Conservation (phyloP, 352 stramenopile species). For the Phytophthora lateralis region DNA sequence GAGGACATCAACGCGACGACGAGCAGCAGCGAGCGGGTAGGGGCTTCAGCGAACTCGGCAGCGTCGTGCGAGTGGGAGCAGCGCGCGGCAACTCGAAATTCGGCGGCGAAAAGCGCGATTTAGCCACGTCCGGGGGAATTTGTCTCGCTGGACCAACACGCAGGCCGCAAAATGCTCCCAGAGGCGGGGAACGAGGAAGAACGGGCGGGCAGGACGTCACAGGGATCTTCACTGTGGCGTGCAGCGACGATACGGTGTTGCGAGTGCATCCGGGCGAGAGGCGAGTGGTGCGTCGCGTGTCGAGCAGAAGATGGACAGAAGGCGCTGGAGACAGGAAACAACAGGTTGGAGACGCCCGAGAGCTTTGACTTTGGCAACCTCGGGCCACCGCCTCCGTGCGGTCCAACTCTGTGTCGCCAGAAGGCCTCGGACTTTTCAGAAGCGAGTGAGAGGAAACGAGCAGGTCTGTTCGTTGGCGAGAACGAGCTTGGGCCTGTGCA, state of each 20-base stretch:
- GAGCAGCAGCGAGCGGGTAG: neutral
- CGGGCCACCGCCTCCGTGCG: slow-evolving; percentile 34
- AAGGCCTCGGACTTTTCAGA: slow-evolving; percentile 42
- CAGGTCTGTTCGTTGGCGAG: slow-evolving; percentile 3
- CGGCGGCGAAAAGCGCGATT: slow-evolving; percentile 8
- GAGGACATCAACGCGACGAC: neutral
- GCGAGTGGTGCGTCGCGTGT: slow-evolving; percentile 7
- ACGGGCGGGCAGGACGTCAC: neutral
- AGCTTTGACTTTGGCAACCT: slow-evolving; percentile 36
- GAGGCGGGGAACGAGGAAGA: slow-evolving; percentile 1
- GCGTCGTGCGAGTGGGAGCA: slow-evolving; percentile 4
- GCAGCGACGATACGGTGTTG: slow-evolving; percentile 8
- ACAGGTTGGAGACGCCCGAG: slow-evolving; percentile 8
- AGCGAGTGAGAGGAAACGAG: slow-evolving; percentile 23
- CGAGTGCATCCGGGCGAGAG: slow-evolving; percentile 6
- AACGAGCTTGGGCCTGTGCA: neutral
- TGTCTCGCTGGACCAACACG: slow-evolving; percentile 22
- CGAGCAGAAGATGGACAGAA: slow-evolving; percentile 6
- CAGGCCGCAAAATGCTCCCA: slow-evolving; percentile 10
- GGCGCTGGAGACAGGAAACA: neutral
- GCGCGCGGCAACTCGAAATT: neutral
- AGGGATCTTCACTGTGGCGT: slow-evolving; percentile 7
- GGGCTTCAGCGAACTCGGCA: slow-evolving; percentile 3
- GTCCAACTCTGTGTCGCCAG: slow-evolving; percentile 43
- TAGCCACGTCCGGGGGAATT: slow-evolving; percentile 23